A percentile compares a stretch with the other conserved stretches of the same genome.
phyloP scores from a whole-genome alignment of 1,284 basidiomycete species.

The Irpex rosettiformis region DNA sequence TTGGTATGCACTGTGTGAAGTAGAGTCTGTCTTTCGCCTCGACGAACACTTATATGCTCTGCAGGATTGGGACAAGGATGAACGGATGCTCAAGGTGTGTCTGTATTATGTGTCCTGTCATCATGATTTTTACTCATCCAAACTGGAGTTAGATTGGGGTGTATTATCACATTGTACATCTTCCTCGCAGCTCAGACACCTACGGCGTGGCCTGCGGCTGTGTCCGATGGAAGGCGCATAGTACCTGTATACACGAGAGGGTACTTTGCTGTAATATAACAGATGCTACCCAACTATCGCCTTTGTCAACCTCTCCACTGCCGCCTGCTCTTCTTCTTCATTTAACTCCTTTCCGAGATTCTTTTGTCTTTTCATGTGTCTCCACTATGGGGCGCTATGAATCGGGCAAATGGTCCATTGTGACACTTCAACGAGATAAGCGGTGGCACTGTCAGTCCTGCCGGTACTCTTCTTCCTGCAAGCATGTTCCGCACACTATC shows the following conservation, averaged over 20 bases:
- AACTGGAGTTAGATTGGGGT: no score
- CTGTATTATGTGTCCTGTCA: no score
- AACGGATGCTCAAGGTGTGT: neutral
- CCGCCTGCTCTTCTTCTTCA: neutral
- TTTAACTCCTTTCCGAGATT: neutral
- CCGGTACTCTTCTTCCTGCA: no score
- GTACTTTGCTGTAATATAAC: neutral
- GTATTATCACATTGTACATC: neutral
- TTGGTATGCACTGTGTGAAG: neutral
- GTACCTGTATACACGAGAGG: neutral
- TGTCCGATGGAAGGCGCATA: neutral
- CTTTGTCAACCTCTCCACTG: neutral
- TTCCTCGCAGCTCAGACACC: neutral
- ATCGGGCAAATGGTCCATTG: neutral
- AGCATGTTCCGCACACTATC: no score
- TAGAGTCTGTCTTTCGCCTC: neutral
- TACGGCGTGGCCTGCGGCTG: neutral
- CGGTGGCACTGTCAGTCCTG: neutral
- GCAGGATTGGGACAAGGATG: neutral
- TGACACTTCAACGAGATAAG: neutral
- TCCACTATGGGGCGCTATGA: neutral
- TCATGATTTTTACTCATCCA: no score
- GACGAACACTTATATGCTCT: neutral
- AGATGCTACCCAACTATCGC: neutral
- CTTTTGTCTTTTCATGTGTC: neutral